Evolutionary conservation across 257 asterid genomes (phyloP).

Genomic region (Ilex aquifolium): DNA sequence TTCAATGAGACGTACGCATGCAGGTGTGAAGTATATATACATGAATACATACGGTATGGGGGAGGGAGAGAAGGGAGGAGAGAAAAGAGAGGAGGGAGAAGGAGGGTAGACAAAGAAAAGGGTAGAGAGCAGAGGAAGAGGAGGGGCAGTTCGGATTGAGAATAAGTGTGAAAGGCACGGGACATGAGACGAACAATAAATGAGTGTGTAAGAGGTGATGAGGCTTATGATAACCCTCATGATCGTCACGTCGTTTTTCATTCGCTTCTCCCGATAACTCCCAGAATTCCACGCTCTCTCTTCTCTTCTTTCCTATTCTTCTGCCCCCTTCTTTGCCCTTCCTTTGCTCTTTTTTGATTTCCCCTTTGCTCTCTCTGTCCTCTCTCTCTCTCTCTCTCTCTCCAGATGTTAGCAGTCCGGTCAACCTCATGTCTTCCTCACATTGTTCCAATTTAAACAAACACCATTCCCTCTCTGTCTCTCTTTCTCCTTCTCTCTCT

Average conservation of each 20-base stretch:
- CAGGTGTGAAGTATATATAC: no score
- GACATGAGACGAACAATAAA: conserved; percentile 61
- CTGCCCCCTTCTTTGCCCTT: conserved; percentile 1
- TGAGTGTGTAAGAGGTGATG: conserved; percentile 64
- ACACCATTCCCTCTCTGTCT: conserved; percentile 22
- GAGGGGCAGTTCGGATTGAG: conserved; percentile 89
- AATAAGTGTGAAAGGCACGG: conserved; percentile 86
- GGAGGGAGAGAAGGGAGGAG: no score
- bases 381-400: conserved; percentile 2
- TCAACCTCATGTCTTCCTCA: conserved; percentile 37
- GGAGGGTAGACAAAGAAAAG: conserved; percentile 15
- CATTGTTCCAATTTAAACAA: conserved; percentile 42
- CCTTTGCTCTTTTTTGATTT: background rate
- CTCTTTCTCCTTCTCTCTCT: conserved; percentile 37
- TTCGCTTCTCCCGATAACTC: conserved; percentile 55
- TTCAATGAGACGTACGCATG: no score
- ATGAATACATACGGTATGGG: no score
- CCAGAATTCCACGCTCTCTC: conserved; percentile 60
- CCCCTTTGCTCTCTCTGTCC: background rate
- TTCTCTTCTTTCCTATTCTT: background rate
- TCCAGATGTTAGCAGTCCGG: conserved; percentile 7
- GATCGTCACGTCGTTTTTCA: conserved; percentile 88
- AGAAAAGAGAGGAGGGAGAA: no score
- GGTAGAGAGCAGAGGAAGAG: conserved; percentile 13
- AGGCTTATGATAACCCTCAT: conserved; percentile 95